phyloP scores from a whole-genome alignment of 495 filamentous ascomycete species.

The Xylaria castorea region DNA sequence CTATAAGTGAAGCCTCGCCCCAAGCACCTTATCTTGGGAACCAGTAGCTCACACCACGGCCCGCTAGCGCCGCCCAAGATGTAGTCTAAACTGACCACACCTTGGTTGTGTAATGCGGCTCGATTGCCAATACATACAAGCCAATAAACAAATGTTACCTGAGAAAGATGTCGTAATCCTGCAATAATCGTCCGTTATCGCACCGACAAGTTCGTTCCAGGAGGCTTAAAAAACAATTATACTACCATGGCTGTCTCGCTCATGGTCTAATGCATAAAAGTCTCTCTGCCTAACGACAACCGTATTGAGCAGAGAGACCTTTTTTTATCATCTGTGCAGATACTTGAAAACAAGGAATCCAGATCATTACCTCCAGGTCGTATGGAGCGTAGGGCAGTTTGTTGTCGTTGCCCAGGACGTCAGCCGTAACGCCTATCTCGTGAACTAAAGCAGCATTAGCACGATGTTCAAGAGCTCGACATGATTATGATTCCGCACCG shows the following conservation, averaged over 20 bases:
- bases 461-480: not conserved
- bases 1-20: not conserved
- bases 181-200: not conserved
- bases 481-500: not conserved
- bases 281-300: not conserved
- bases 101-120: conserved; percentile 25
- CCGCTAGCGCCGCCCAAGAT: conserved; percentile 14
- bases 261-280: conserved; percentile 6
- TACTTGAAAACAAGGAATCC: conserved; percentile 9
- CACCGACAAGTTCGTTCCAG: not conserved
- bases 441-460: conserved; percentile 8
- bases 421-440: conserved; percentile 17
- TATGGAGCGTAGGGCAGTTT: conserved; percentile 25
- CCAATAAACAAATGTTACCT: conserved; percentile 17
- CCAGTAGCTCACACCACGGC: not conserved
- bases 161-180: conserved; percentile 7
- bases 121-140: conserved; percentile 19
- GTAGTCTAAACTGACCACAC: conserved; percentile 20
- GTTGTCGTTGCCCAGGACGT: conserved; percentile 25
- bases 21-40: not conserved
- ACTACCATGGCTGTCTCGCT: conserved; percentile 13
- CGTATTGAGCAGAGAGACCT: not conserved
- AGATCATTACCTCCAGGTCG: conserved; percentile 20
- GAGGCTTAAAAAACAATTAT: conserved; percentile 10
- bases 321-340: not conserved